Conservation (phyloP, 2,329 filamentous ascomycete species). For the Claviceps pusilla region DNA sequence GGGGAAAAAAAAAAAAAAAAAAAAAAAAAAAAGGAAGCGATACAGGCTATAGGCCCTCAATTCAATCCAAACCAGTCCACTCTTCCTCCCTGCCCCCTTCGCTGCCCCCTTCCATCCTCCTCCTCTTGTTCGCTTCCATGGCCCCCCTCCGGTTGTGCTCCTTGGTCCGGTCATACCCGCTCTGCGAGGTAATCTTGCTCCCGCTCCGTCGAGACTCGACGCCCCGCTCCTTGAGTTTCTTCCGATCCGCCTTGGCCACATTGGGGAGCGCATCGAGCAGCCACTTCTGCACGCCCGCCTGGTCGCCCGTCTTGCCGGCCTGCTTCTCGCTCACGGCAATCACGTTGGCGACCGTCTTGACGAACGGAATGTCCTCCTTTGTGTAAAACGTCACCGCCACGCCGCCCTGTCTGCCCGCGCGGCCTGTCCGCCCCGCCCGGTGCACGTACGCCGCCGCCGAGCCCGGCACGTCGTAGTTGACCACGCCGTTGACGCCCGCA, state of each 20-base stretch:
- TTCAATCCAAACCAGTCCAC: conserved; percentile 30
- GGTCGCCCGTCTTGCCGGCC: conserved; percentile 35
- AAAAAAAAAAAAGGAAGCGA: too few relatives aligned
- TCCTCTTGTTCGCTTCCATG: conserved; percentile 45
- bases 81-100: neutral
- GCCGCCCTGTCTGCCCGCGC: conserved; percentile 75
- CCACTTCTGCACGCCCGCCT: conserved; percentile 63
- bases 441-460: conserved; percentile 84
- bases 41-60: neutral
- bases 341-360: conserved; percentile 87
- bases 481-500: conserved; percentile 82
- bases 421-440: conserved; percentile 77
- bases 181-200: conserved; percentile 62
- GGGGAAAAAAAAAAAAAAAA: too few relatives aligned
- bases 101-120: conserved; percentile 23
- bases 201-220: conserved; percentile 51
- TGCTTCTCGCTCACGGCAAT: conserved; percentile 72
- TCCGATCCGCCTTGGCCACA: conserved; percentile 68
- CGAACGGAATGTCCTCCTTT: conserved; percentile 76
- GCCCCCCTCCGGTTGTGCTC: conserved; percentile 53
- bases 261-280: conserved; percentile 74
- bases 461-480: conserved; percentile 96
- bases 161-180: conserved; percentile 54
- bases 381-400: conserved; percentile 91
- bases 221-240: conserved; percentile 66